These are phyloP conservation scores for Pichia cactophila DNA, from an alignment of 1,139 yeast species.

Conservation along the genomic window DNA sequence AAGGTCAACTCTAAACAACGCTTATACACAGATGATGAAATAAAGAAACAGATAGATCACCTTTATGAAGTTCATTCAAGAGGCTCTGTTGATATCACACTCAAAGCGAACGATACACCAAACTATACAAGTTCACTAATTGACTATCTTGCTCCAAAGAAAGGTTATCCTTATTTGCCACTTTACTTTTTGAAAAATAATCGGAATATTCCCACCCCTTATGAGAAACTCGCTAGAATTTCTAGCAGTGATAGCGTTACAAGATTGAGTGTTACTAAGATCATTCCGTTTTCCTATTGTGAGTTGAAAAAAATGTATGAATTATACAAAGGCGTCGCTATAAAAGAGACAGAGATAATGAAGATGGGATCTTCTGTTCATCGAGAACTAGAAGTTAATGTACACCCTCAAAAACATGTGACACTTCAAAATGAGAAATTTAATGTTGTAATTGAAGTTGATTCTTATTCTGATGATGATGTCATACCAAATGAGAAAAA, in stretches of 20 bases:
- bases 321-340: constrained; percentile 17
- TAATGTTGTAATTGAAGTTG: neutral
- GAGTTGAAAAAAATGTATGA: constrained; percentile 22
- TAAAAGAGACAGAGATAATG: constrained; percentile 30
- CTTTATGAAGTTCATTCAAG: neutral
- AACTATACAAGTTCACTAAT: constrained; percentile 32
- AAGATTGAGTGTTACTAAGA: constrained; percentile 24
- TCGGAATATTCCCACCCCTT: constrained; percentile 5
- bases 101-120: neutral
- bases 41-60: neutral
- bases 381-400: constrained; percentile 33
- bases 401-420: constrained; percentile 28
- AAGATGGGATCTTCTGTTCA: constrained; percentile 37
- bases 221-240: constrained; percentile 7
- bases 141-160: constrained; percentile 27
- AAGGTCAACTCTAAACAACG: neutral
- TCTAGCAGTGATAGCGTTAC: constrained; percentile 4
- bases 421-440: constrained; percentile 5
- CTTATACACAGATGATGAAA: neutral
- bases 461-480: neutral
- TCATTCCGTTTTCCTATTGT: constrained; percentile 24
- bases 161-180: constrained; percentile 13
- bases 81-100: neutral
- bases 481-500: neutral
- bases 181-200: neutral